Conservation (phyloP, 1,284 basidiomycete species). For the Cerioporus squamosus region DNA sequence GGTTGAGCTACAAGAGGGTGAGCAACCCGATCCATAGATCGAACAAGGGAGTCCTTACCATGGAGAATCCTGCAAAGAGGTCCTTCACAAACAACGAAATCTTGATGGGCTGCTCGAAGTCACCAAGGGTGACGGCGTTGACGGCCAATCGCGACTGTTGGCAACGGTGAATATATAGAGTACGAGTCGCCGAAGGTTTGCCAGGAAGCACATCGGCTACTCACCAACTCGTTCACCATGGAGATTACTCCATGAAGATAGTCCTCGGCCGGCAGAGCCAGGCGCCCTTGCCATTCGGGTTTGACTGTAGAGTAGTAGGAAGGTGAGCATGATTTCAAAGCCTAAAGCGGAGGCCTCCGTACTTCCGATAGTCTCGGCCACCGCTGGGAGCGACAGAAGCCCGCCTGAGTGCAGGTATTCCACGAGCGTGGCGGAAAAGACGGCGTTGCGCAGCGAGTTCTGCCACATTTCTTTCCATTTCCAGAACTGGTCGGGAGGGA, state of each 20-base stretch:
- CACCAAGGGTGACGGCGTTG: slow-evolving; percentile 82
- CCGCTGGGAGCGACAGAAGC: slow-evolving; percentile 61
- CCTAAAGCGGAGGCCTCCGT: slow-evolving; percentile 34
- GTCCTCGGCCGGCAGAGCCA: slow-evolving; percentile 75
- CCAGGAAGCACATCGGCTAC: neutral
- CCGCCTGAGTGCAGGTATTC: slow-evolving; percentile 66
- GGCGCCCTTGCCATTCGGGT: slow-evolving; percentile 70
- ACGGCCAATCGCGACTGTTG: slow-evolving; percentile 78
- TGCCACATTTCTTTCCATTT: slow-evolving; percentile 83
- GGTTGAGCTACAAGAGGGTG: slow-evolving; percentile 63
- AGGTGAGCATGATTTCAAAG: neutral
- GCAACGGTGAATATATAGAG: slow-evolving; percentile 3
- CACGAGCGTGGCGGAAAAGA: slow-evolving; percentile 69
- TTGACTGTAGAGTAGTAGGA: slow-evolving; percentile 59
- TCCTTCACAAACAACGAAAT: slow-evolving; percentile 86
- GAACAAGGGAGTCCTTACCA: slow-evolving; percentile 49
- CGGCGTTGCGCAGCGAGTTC: slow-evolving; percentile 61
- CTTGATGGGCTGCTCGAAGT: slow-evolving; percentile 79
- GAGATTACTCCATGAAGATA: slow-evolving; percentile 86
- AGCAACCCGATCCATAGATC: neutral
- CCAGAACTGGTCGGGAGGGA: slow-evolving; percentile 80
- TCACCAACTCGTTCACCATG: slow-evolving; percentile 78
- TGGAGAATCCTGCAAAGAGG: slow-evolving; percentile 80
- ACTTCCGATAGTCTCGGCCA: slow-evolving; percentile 68
- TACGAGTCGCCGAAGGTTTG: neutral